Evolutionary conservation across 768 basidiomycete genomes (phyloP), one percentile per base, ranked within the genome.

Genomic region (Leccinum subgranulosum): DNA sequence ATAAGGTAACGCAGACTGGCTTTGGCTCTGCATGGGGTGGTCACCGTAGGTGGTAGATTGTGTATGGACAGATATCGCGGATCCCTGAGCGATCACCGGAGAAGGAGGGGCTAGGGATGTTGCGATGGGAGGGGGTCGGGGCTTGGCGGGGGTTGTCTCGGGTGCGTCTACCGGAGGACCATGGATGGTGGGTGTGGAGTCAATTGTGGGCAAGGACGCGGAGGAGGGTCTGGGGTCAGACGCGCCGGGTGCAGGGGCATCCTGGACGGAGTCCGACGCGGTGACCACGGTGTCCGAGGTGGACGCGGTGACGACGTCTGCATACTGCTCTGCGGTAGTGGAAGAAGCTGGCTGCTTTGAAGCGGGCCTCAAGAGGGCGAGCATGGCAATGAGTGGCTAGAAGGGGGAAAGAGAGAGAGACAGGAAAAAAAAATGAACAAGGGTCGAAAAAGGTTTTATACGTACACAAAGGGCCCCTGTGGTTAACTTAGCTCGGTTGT

Each of bases 1-100:
- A 19, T 70, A 69, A 2, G 68, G 66, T 43, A 67, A 39, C 6
- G 61, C 63, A 49, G 70, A 66, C 59, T 72, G 70, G 56, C 67
- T 70, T 54, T 62, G 65, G 19, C 59, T 67, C 36, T 69, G 69
- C 59, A 62, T 55, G 11, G 56, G 66, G 2, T 15, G 50, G 27
- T 60, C 68, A 11, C 53, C 55, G 48, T 64, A 65, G 25, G 53
- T 9, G 25, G 62, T 55, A 3, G 69, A 66, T 3, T 63, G 57
- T 27, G 55, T 60, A n/a, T 59, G 55, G 27, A 60, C 53, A 0
- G 62, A 62, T 15, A 55, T 49, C 12, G 55, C 3, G 21, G 56
- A 49, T 11, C 23, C 55, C 34, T 58, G 62, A 0, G 43, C 60
- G 0, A 54, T 57, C 43, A 19, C 29, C 5, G 55, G 41, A 11